A percentile compares a stretch with the other conserved stretches of the same genome.
Evolutionary conservation across 345 rosid species (phyloP).

Genomic region (Sisymbrium altissimum): DNA sequence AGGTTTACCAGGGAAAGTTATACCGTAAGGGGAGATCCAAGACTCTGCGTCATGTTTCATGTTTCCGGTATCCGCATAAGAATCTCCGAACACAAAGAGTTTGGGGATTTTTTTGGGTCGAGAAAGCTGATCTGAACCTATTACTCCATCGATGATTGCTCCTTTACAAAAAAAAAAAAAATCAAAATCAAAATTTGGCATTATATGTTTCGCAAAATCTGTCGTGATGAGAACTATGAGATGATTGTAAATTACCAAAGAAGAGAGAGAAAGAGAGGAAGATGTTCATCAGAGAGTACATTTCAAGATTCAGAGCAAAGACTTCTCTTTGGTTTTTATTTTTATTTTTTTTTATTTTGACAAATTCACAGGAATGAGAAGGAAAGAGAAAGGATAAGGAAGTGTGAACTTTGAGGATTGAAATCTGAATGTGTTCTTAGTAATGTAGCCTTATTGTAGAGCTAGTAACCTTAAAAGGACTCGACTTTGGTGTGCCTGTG

Average conservation of each 20-base stretch:
- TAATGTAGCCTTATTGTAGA: background rate
- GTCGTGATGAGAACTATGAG: background rate
- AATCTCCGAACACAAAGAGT: slow-evolving; percentile 63
- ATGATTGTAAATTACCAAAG: slow-evolving; percentile 4
- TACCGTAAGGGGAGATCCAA: slow-evolving; percentile 58
- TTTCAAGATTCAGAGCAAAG: slow-evolving; percentile 17
- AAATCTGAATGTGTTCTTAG: background rate
- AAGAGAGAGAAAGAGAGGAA: slow-evolving; percentile 2
- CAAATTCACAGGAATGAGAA: background rate
- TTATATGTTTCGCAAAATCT: background rate
- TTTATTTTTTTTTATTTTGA: no score
- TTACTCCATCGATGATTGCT: background rate
- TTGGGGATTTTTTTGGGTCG: slow-evolving; percentile 24
- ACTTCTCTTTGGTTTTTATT: background rate
- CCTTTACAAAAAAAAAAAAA: background rate
- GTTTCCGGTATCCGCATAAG: slow-evolving; percentile 64
- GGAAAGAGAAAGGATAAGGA: background rate
- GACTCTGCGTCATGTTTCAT: slow-evolving; percentile 19
- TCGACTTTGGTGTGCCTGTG: background rate
- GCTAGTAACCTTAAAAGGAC: background rate
- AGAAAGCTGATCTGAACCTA: background rate
- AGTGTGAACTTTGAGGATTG: background rate
- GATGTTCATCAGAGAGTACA: slow-evolving; percentile 23
- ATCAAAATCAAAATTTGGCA: no score
- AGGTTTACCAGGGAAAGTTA: slow-evolving; percentile 56